phyloP scores from a whole-genome alignment of 2,329 filamentous ascomycete genomes.

The Aspergillus sp. region DNA sequence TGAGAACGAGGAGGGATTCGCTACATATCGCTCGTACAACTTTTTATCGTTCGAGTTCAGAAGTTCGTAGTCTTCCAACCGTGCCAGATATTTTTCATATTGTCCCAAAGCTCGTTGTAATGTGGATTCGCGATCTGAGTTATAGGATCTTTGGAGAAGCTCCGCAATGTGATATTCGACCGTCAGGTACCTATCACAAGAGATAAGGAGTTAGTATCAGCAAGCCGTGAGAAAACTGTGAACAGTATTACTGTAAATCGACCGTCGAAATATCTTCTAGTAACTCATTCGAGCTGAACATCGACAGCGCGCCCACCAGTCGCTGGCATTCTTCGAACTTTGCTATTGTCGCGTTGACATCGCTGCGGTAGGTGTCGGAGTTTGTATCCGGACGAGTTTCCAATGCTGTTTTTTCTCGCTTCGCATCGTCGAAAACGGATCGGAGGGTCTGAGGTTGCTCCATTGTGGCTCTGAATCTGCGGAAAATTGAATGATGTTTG shows the following conservation, averaged over 20 bases:
- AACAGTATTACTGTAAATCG: constrained; percentile 67
- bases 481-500: background rate
- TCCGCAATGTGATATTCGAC: constrained; percentile 79
- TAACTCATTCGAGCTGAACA: constrained; percentile 90
- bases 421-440: constrained; percentile 55
- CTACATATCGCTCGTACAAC: constrained; percentile 70
- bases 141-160: constrained; percentile 66
- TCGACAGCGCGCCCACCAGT: constrained; percentile 67
- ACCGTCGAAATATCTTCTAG: constrained; percentile 82
- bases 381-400: constrained; percentile 66
- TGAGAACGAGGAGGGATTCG: constrained; percentile 71
- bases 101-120: constrained; percentile 65
- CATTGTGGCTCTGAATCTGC: constrained; percentile 31
- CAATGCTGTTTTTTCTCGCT: constrained; percentile 56
- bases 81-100: constrained; percentile 76
- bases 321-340: constrained; percentile 72
- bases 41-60: constrained; percentile 64
- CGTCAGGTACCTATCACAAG: constrained; percentile 63
- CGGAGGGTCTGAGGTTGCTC: constrained; percentile 56
- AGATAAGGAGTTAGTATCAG: constrained; percentile 20
- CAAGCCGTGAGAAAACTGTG: too few relatives aligned
- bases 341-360: constrained; percentile 65
- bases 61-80: constrained; percentile 76
- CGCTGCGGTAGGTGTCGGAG: constrained; percentile 65
- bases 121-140: constrained; percentile 62